phyloP scores from a whole-genome alignment of 352 stramenopile genomes.

The Peronospora destructor region DNA sequence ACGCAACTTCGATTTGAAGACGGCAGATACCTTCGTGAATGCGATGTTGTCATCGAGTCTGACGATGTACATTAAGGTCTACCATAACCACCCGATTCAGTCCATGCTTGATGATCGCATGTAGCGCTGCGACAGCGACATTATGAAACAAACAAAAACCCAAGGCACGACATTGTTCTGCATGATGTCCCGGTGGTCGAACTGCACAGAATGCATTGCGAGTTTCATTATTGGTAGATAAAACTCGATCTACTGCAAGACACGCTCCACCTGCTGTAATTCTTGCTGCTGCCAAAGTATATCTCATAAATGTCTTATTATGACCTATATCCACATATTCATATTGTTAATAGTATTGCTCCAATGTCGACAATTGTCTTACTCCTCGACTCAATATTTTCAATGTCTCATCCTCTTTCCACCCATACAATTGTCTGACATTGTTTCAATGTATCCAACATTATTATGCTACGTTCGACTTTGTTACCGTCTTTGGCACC shows the following conservation, averaged over 20 bases:
- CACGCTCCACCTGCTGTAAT: conserved; percentile 71
- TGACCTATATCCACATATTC: conserved; percentile 62
- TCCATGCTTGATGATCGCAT: conserved; percentile 76
- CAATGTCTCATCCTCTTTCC: conserved; percentile 6
- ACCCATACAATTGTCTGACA: conserved; percentile 6
- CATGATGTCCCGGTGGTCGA: conserved; percentile 55
- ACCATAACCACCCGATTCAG: conserved; percentile 50
- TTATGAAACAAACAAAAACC: conserved; percentile 97
- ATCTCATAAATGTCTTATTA: conserved; percentile 59
- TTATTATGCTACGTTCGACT: conserved; percentile 54
- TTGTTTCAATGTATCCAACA: conserved; percentile 30
- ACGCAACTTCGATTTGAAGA: too few species aligned
- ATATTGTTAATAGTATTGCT: conserved; percentile 50
- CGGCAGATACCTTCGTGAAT: too few species aligned
- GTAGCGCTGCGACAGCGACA: conserved; percentile 88
- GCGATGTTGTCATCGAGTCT: too few species aligned
- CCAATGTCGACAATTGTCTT: conserved; percentile 12
- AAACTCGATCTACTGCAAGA: conserved; percentile 60
- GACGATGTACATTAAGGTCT: conserved; percentile 80
- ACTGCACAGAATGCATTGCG: conserved; percentile 87
- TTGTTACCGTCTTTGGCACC: too few species aligned
- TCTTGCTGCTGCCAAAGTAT: conserved; percentile 57
- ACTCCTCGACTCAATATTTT: conserved; percentile 11
- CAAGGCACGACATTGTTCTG: conserved; percentile 40
- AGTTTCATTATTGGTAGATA: conserved; percentile 1